Base-by-base conservation (phyloP, 192 early-diverging fungal genomes). In the Thoreauomyces humboldtii region DNA sequence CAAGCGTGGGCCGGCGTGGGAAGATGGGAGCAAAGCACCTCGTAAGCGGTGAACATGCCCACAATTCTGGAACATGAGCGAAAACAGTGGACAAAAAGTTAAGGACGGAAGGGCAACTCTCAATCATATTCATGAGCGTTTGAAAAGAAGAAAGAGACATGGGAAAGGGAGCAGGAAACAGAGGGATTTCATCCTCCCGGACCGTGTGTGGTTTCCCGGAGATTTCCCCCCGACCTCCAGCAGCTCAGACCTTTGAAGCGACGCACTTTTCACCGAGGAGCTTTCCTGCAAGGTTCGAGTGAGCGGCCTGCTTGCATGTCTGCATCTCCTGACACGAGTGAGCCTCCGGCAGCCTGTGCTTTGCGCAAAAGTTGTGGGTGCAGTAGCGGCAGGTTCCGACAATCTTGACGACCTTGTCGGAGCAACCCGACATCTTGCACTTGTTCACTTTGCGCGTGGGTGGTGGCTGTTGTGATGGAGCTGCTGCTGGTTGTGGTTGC, bases 281-380 rank as follows among this genome's bases (percentile, higher is more conserved):
- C 61, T 84, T 85, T 42, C 74, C 74, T 47, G 79, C 81, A 32
- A 83, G 74, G 53, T 75, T 66, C 65, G 86, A 79, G 51, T 79
- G 77, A 28, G 86, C 82, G 37, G 74, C 81, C 59, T 85, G 73
- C 31, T 77, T 77, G 55, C 87, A 89, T 24, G 67, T 79, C 32
- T 77, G 75, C 46, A 91, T 64, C 48, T 90, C 87, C 7, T 76
- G 71, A 68, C 90, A 92, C 46, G 73, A 72, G 72, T 92, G 90
- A 34, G 84, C 76, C 65, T 92, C 90, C 28, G 88, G 87, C 24
- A 92, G 61, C 11, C 90, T 78, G 73, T 92, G 90, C 48, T 81
- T 77, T 11, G 78, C 73, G 65, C 90, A 92, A 67, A 77, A 91
- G 38, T 83, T 78, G 19, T 65, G 24, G 15, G 65, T 54, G 59